A percentile compares a stretch with the other conserved stretches of the same genome.
phyloP scores from a whole-genome alignment of 1,284 basidiomycete genomes.

The Irpex rosettiformis region DNA sequence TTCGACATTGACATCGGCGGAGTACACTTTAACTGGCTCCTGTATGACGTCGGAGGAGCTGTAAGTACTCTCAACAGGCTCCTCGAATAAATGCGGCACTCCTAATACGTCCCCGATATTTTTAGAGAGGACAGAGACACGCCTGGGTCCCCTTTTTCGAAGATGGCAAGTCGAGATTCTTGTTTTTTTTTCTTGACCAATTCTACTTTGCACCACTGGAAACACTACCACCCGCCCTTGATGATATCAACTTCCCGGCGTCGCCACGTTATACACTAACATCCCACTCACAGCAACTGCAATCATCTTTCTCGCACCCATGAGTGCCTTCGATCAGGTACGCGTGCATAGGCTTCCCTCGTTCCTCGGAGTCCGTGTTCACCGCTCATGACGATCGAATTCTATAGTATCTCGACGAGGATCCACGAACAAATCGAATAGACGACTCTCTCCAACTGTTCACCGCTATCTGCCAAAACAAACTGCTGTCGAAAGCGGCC shows the following conservation, averaged over 20 bases:
- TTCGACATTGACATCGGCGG: constrained; percentile 65
- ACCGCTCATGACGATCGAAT: no score
- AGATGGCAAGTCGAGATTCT: constrained; percentile 51
- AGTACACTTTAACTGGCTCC: constrained; percentile 62
- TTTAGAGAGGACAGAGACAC: constrained; percentile 61
- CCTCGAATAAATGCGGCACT: not conserved
- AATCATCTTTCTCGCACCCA: constrained; percentile 74
- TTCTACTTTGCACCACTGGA: no score
- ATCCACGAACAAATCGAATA: constrained; percentile 70
- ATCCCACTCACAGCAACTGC: constrained; percentile 48
- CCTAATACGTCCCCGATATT: constrained; percentile 7
- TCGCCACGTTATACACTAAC: no score
- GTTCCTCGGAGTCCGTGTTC: no score
- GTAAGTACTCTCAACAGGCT: constrained; percentile 47
- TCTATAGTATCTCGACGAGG: constrained; percentile 80
- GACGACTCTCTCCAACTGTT: constrained; percentile 79
- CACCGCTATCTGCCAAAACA: constrained; percentile 68
- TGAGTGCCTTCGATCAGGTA: constrained; percentile 81
- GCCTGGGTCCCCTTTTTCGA: constrained; percentile 82
- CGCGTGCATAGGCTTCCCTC: constrained; percentile 17
- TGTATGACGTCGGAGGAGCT: constrained; percentile 80
- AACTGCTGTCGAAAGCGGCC: constrained; percentile 66
- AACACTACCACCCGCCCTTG: no score
- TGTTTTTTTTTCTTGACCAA: no score
- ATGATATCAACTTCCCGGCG: no score